Evolutionary conservation across 768 basidiomycete species (phyloP), one percentile per base, ranked within the genome.

Genomic region (Boletellus sp.): DNA sequence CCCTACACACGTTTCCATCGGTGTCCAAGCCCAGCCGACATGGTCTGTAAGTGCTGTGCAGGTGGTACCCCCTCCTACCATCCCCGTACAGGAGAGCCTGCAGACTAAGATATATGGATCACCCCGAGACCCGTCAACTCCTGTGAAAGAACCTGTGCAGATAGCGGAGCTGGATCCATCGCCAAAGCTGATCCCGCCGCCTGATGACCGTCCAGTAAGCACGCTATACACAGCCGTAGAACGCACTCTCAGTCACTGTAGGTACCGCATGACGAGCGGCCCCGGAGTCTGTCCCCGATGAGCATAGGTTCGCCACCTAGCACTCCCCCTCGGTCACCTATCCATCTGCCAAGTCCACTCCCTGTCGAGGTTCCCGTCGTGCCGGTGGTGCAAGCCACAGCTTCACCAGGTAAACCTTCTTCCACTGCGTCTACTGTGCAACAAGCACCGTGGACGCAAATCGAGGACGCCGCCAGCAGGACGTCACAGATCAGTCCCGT

Each of bases 251-350:
- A 68, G 64, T n/a, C 47, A 26, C 35, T 46, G 60, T 63, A 62
- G 69, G 70, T 56, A 68, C 53, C 51, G 37, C 45, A 45, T 42
- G 56, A 57, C 36, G 67, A 64, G 45, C 66, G 49, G 45, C 72
- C 75, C 16, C 69, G 78, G 49, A 84, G 77, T 64, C 67, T 80
- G 40, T 80, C 80, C 42, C 81, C 80, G 1, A 83, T 82, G 80
- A 84, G 83, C 47, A 70, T 84, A 37, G 80, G 77, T 54, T 80
- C 80, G 7, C 62, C 73, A 7, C 55, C 68, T 16, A 73, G 70
- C 51, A 72, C 72, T 10, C 72, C 73, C 32, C 53, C 66, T 38
- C 65, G 56, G 28, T 55, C 64, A 4, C 64, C 58, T 6, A 32
- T 50, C 26, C 44, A 6, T n/a, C 35, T 46, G 1, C 53, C 15